Conservation (phyloP, 176 grass and related monocot species). For the Musa schizocarpa region DNA sequence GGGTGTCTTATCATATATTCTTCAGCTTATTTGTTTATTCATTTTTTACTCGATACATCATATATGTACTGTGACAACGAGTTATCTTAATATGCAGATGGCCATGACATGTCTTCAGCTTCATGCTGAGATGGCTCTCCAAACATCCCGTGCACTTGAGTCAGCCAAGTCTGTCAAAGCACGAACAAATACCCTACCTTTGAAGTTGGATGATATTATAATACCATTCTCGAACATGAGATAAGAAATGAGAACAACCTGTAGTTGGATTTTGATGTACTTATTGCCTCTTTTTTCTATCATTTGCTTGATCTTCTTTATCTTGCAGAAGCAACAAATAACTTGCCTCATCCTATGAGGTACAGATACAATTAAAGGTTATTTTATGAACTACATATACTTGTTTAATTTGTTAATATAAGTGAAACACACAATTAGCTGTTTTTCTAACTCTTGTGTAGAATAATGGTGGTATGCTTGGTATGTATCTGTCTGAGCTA, state of each 20-base stretch:
- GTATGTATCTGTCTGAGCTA: too few relatives aligned
- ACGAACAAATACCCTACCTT: slow-evolving; percentile 23
- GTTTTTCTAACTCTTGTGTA: too few relatives aligned
- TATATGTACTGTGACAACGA: neutral
- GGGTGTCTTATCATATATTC: neutral
- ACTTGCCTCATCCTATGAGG: too few relatives aligned
- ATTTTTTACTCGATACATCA: neutral
- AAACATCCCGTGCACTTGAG: slow-evolving; percentile 75
- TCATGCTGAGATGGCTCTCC: slow-evolving; percentile 84
- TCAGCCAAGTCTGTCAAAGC: slow-evolving; percentile 36
- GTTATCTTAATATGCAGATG: slow-evolving; percentile 48
- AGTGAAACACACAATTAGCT: too few relatives aligned
- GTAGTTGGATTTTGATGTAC: too few relatives aligned
- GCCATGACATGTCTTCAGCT: slow-evolving; percentile 80
- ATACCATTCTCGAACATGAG: slow-evolving; percentile 75
- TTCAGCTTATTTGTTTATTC: neutral
- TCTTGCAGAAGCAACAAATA: too few relatives aligned
- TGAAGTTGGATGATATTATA: slow-evolving; percentile 60
- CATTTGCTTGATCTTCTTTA: too few relatives aligned
- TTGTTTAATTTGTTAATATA: too few relatives aligned
- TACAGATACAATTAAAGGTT: too few relatives aligned
- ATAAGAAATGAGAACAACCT: neutral
- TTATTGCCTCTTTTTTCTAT: too few relatives aligned
- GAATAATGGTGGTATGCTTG: too few relatives aligned
- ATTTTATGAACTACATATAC: too few relatives aligned